Evolutionary conservation across 2,329 filamentous ascomycete species (phyloP).

Genomic region (Neopestalotiopsis rosae): DNA sequence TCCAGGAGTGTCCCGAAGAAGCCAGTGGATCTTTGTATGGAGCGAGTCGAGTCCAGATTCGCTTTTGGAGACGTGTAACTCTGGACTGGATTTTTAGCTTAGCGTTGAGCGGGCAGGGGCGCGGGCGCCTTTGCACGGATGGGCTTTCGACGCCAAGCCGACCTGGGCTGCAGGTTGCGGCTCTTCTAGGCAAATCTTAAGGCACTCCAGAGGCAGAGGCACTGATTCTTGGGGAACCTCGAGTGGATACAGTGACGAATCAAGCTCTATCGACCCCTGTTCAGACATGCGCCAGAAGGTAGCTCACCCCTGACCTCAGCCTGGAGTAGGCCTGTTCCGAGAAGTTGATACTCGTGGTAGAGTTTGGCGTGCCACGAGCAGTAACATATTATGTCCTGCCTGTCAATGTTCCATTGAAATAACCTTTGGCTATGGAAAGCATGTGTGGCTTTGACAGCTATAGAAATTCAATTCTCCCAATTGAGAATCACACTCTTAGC

Average conservation of each 20-base stretch:
- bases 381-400: not conserved
- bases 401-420: not conserved
- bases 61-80: slow-evolving; percentile 18
- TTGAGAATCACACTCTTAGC: not conserved
- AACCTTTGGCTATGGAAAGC: not conserved
- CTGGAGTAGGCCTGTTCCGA: slow-evolving; percentile 1
- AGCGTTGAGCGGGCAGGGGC: not conserved
- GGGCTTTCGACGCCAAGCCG: slow-evolving; percentile 5
- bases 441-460: not conserved
- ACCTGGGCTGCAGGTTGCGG: slow-evolving; percentile 8
- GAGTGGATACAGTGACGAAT: slow-evolving; percentile 13
- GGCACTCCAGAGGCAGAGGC: not conserved
- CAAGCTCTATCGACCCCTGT: slow-evolving; percentile 10
- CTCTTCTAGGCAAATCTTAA: slow-evolving; percentile 11
- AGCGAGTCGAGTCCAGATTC: slow-evolving; percentile 7
- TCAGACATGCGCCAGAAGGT: not conserved
- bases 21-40: not conserved
- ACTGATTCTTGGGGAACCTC: slow-evolving; percentile 1
- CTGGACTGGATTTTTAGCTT: slow-evolving; percentile 14
- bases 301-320: slow-evolving; percentile 12
- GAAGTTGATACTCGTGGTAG: not conserved
- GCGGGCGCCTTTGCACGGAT: not conserved
- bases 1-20: slow-evolving; percentile 2
- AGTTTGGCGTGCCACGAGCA: not conserved
- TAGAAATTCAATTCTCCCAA: not conserved